These are phyloP conservation scores for Starmerella davenportii DNA, from an alignment of 805 yeast genomes.

Conservation along the genomic window DNA sequence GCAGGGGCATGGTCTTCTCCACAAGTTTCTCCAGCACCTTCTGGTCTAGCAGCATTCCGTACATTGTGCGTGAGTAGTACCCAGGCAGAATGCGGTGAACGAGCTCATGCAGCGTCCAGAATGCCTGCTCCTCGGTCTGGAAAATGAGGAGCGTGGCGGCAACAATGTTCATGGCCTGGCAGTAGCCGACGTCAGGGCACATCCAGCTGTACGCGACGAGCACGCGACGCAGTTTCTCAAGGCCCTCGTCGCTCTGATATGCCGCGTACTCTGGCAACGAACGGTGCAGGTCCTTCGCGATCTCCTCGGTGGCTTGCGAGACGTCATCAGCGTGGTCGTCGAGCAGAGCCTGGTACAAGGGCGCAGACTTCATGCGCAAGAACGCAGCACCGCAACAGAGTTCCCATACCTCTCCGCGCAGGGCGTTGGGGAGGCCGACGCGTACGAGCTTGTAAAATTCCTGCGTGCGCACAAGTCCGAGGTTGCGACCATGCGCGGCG, in stretches of 20 bases:
- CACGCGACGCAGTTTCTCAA: slow-evolving; percentile 65
- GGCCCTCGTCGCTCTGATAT: slow-evolving; percentile 74
- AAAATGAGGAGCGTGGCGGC: slow-evolving; percentile 33
- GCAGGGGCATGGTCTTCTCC: slow-evolving; percentile 69
- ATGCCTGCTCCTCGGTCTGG: slow-evolving; percentile 94
- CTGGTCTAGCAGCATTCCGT: slow-evolving; percentile 88
- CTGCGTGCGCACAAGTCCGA: slow-evolving; percentile 55
- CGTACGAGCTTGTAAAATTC: slow-evolving; percentile 68
- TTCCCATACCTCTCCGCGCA: slow-evolving; percentile 96
- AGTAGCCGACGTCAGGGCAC: slow-evolving; percentile 91
- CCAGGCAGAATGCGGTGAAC: slow-evolving; percentile 87
- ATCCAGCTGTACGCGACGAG: slow-evolving; percentile 92
- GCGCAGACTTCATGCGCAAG: slow-evolving; percentile 42
- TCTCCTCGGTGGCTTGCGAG: slow-evolving; percentile 84
- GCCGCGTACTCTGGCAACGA: slow-evolving; percentile 94
- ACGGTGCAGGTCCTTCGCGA: slow-evolving; percentile 86
- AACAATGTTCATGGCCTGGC: slow-evolving; percentile 93
- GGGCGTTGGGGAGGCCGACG: slow-evolving; percentile 83
- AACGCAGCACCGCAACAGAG: slow-evolving; percentile 73
- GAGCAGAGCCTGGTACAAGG: slow-evolving; percentile 41
- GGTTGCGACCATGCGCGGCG: slow-evolving; percentile 64
- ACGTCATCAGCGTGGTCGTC: slow-evolving; percentile 41
- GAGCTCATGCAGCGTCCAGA: slow-evolving; percentile 68
- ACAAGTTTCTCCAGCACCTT: slow-evolving; percentile 82
- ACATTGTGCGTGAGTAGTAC: slow-evolving; percentile 91